Conservation (phyloP, 2,329 filamentous ascomycete species). For the Penicillium sp. region DNA sequence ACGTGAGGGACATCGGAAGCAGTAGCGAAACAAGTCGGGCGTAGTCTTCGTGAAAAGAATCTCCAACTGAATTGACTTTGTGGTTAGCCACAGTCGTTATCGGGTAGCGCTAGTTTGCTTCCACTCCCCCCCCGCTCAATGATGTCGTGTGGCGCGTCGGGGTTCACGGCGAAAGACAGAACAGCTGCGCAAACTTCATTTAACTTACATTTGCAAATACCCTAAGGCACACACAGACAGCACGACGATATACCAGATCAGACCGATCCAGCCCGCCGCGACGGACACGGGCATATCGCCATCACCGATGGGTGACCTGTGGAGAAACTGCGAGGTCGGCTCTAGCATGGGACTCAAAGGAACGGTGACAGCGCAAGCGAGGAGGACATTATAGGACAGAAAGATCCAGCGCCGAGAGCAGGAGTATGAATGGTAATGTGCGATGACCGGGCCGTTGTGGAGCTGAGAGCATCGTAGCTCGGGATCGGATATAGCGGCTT, state of each 20-base stretch:
- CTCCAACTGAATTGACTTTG: conserved; percentile 48
- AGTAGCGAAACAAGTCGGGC: conserved; percentile 42
- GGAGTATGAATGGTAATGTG: neutral
- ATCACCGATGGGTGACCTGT: conserved; percentile 27
- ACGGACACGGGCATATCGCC: conserved; percentile 35
- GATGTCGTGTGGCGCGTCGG: neutral
- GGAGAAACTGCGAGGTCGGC: conserved; percentile 23
- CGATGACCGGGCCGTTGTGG: neutral
- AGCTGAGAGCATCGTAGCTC: neutral
- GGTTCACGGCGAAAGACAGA: neutral
- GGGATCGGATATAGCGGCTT: conserved; percentile 1
- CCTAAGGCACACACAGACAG: conserved; percentile 59
- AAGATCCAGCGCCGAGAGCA: neutral
- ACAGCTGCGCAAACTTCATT: neutral
- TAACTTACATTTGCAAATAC: conserved; percentile 58
- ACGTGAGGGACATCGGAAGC: conserved; percentile 67
- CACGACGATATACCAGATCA: conserved; percentile 59
- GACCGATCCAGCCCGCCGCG: conserved; percentile 46
- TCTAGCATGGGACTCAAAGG: conserved; percentile 29
- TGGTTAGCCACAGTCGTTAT: conserved; percentile 5
- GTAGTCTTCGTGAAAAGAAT: conserved; percentile 51
- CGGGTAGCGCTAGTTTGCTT: neutral
- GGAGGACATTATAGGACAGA: conserved; percentile 18
- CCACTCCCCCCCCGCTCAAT: neutral
- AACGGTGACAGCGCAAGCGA: conserved; percentile 6